These are phyloP conservation scores for Populus simonii DNA, from an alignment of 345 rosid genomes.

Conservation along the genomic window DNA sequence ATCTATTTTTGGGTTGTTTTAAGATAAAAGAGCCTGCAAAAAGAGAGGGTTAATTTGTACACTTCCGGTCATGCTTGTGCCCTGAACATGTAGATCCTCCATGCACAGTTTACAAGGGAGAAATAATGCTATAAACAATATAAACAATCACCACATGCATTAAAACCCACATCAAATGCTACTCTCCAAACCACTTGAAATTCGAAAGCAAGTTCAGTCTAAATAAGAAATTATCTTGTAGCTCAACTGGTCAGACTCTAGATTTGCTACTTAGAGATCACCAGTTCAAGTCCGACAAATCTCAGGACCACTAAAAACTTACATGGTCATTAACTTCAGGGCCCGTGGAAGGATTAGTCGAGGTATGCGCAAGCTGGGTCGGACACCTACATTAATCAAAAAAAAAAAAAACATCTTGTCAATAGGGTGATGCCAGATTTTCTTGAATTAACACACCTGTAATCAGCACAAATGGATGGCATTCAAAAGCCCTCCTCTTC, in stretches of 20 bases:
- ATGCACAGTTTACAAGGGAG: background rate
- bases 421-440: constrained; percentile 10
- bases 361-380: accelerated
- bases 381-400: too few species aligned
- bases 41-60: too few species aligned
- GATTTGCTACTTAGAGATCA: accelerated
- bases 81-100: background rate
- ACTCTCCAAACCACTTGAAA: constrained; percentile 17
- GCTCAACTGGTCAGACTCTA: too few species aligned
- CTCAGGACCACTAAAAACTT: too few species aligned
- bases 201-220: constrained; percentile 13
- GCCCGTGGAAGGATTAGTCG: too few species aligned
- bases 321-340: too few species aligned
- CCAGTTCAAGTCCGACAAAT: too few species aligned
- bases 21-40: too few species aligned
- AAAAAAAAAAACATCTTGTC: background rate
- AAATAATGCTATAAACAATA: background rate
- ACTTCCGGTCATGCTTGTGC: too few species aligned
- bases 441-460: constrained; percentile 21
- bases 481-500: constrained; percentile 69
- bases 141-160: background rate
- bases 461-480: constrained; percentile 40
- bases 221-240: constrained; percentile 15
- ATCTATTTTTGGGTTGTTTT: too few species aligned
- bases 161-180: constrained; percentile 5